Evolutionary conservation across 108 stramenopile species (phyloP).

Genomic region (Skeletonema grethae): DNA sequence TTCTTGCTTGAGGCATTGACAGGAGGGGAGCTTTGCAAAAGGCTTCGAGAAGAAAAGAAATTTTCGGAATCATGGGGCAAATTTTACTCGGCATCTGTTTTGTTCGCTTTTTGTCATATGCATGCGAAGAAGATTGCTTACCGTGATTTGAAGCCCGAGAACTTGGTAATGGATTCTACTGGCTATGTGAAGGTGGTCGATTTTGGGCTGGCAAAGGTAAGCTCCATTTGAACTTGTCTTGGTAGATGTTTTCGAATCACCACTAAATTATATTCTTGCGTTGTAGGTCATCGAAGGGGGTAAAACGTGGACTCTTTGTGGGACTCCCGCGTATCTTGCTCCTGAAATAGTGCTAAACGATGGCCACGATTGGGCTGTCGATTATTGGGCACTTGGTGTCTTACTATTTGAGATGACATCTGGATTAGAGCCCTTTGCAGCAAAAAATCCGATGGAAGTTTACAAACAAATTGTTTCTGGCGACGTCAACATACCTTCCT

Average conservation of each 20-base stretch:
- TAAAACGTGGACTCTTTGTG: constrained; percentile 71
- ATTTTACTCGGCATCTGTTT: constrained; percentile 61
- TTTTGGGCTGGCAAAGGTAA: constrained; percentile 74
- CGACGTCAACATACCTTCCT: constrained; percentile 46
- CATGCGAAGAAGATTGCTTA: constrained; percentile 73
- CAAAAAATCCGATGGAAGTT: constrained; percentile 57
- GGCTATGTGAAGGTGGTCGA: constrained; percentile 78
- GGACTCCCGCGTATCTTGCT: constrained; percentile 75
- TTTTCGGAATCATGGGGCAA: constrained; percentile 55
- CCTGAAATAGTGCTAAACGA: constrained; percentile 78
- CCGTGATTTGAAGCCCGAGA: constrained; percentile 77
- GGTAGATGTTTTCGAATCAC: background rate
- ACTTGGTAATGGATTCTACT: constrained; percentile 59
- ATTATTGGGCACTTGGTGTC: constrained; percentile 80
- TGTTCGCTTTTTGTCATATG: constrained; percentile 64
- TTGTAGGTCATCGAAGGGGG: constrained; percentile 43
- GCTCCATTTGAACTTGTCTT: background rate
- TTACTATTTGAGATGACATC: constrained; percentile 68
- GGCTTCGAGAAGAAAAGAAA: constrained; percentile 38
- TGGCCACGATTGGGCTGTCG: constrained; percentile 81
- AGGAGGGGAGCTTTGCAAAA: constrained; percentile 71
- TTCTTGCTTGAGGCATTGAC: constrained; percentile 66
- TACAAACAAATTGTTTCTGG: constrained; percentile 56
- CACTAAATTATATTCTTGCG: background rate
- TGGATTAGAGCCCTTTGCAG: constrained; percentile 71